Evolutionary conservation across 768 basidiomycete genomes (phyloP), one percentile per base, ranked within the genome.

Genomic region (Russula earlei): DNA sequence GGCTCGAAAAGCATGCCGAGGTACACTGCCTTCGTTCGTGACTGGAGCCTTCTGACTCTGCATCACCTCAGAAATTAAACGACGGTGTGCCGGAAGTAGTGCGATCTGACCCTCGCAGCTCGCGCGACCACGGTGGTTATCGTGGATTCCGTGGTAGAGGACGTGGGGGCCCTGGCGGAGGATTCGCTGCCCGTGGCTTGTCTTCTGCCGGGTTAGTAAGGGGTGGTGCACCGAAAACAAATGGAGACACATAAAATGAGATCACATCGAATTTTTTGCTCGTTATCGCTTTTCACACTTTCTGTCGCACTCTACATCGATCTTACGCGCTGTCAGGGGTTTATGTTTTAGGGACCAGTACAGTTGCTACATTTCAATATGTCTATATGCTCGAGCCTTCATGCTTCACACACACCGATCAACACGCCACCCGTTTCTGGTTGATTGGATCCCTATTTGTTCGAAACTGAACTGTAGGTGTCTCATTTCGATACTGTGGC

Each of bases 1-100:
- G 85, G 0, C 71, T 94, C 20, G 83, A 80, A 55, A 86, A 83
- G 63, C 85, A 88, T 60, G 78, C 76, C 24, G 82, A 83, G 69
- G 91, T 91, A 60, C 55, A 36, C 14, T 15, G 11, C 34, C 8
- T 14, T 44, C 54, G 54, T 60, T 31, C 34, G 34, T 20, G 22
- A 8, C 67, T 34, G 62, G 54, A 17, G 46, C 37, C 34, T 53
- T 43, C 47, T 52, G 24, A 53, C 57, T 19, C 17, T 42, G 11
- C 34, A 44, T 27, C 34, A 29, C 46, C 50, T 36, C 62, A 91
- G 89, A 85, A 79, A 77, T 72, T 91, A 33, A 82, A 84, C 41
- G 88, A 86, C 47, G 73, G 65, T 0, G 65, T 71, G 0, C 82
- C 85, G 2, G 83, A 87, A 61, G 80, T 90, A 27, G 83, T 81